Evolutionary conservation across 208 protist species (phyloP).

Genomic region (Trypanosoma theileri): DNA sequence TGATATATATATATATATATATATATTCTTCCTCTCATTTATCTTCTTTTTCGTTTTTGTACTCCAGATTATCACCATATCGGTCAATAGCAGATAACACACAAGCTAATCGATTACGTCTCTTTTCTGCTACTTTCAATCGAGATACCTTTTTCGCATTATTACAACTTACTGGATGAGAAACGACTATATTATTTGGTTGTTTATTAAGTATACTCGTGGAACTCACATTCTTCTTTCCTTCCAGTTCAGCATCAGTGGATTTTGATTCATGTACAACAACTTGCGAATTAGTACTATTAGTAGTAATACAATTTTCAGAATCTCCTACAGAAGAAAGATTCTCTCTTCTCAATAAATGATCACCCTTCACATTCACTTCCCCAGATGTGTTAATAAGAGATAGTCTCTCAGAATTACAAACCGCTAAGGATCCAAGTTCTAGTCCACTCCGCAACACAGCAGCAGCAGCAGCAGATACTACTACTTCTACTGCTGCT

Average conservation of each 20-base stretch:
- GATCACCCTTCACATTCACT: no score
- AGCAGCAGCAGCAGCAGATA: no score
- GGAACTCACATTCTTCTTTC: no score
- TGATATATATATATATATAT: background rate
- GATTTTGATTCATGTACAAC: no score
- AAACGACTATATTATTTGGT: background rate
- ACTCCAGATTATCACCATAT: background rate
- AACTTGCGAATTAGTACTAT: background rate
- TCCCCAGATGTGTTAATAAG: no score
- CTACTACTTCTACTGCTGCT: no score
- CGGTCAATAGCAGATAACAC: background rate
- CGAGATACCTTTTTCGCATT: background rate
- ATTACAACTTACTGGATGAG: background rate
- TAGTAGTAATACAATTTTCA: background rate
- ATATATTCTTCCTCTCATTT: background rate
- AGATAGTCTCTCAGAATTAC: no score
- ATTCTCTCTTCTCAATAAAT: background rate
- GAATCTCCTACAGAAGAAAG: background rate
- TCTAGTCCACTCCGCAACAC: no score
- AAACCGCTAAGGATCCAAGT: no score
- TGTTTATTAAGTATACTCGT: background rate
- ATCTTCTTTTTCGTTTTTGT: background rate
- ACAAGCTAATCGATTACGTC: background rate
- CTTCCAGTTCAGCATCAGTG: no score
- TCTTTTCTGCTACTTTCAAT: background rate